Conservation (phyloP, 1,284 basidiomycete genomes). For the Volvariella volvacea region DNA sequence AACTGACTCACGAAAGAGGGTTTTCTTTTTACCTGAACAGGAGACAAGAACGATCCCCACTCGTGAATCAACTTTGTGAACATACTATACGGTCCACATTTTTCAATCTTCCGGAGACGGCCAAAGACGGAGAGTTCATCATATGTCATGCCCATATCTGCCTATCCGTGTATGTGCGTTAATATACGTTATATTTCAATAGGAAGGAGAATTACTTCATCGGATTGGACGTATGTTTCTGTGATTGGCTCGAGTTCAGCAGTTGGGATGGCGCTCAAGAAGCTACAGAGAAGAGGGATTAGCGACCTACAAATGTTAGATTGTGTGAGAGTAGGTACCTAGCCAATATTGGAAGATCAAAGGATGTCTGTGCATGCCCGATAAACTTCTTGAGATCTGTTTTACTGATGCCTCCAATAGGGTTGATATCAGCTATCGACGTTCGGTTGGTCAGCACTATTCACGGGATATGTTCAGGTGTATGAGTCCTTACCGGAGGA, state of each 20-base stretch:
- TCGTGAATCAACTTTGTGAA: conserved; percentile 92
- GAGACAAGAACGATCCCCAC: conserved; percentile 82
- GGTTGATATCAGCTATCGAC: conserved; percentile 95
- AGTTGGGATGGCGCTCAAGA: conserved; percentile 88
- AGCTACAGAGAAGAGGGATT: conserved; percentile 39
- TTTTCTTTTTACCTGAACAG: conserved; percentile 53
- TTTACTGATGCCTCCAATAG: conserved; percentile 97
- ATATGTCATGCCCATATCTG: conserved; percentile 99
- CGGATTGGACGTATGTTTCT: conserved; percentile 89
- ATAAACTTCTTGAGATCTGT: conserved; percentile 97
- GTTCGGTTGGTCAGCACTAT: too few relatives aligned
- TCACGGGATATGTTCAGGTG: conserved; percentile 1
- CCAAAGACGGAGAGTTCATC: conserved; percentile 95
- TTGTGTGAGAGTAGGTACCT: conserved; percentile 45
- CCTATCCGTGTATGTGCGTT: conserved; percentile 34
- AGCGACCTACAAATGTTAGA: conserved; percentile 3
- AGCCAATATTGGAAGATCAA: conserved; percentile 80
- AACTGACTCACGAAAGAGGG: neutral
- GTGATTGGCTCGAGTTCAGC: conserved; percentile 97
- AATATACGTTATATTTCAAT: neutral
- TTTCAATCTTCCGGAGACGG: conserved; percentile 90
- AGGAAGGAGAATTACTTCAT: conserved; percentile 57
- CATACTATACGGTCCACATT: conserved; percentile 95
- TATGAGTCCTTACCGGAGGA: conserved; percentile 55
- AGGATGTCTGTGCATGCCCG: conserved; percentile 71